Conservation (phyloP, 495 filamentous ascomycete species). For the Evernia prunastri region DNA sequence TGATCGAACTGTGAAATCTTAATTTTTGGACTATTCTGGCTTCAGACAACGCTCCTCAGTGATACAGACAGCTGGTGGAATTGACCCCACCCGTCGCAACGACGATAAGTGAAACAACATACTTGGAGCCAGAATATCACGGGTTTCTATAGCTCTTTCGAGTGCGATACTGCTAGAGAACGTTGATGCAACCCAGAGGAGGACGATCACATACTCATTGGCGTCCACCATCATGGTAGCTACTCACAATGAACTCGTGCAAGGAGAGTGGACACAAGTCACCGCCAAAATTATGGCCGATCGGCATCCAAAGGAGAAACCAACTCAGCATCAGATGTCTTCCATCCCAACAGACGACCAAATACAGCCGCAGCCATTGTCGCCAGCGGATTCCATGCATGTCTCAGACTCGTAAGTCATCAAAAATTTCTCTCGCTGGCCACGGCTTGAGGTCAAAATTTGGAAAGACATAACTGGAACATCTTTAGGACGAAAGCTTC, state of each 20-base stretch:
- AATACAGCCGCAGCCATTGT: not conserved
- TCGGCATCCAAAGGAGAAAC: not conserved
- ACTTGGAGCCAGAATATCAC: no score
- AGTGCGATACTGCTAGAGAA: no score
- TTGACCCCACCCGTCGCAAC: no score
- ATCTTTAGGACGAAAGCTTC: not conserved
- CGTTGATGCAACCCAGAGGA: no score
- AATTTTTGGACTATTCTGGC: no score
- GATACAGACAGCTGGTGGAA: no score
- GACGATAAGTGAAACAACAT: no score
- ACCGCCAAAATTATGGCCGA: not conserved
- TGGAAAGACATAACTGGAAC: not conserved
- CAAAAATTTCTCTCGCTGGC: not conserved
- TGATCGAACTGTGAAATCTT: no score
- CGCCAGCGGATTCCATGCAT: not conserved
- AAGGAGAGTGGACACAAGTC: not conserved
- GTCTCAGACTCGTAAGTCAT: not conserved
- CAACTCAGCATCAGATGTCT: not conserved
- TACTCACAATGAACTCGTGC: not conserved
- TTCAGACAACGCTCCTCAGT: no score
- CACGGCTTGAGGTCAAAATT: not conserved
- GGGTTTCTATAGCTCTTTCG: no score
- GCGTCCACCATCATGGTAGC: not conserved
- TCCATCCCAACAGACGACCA: not conserved
- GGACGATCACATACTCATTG: not conserved